Base-by-base conservation (phyloP, 805 yeast species). In the Kodamaea fukazawae region DNA sequence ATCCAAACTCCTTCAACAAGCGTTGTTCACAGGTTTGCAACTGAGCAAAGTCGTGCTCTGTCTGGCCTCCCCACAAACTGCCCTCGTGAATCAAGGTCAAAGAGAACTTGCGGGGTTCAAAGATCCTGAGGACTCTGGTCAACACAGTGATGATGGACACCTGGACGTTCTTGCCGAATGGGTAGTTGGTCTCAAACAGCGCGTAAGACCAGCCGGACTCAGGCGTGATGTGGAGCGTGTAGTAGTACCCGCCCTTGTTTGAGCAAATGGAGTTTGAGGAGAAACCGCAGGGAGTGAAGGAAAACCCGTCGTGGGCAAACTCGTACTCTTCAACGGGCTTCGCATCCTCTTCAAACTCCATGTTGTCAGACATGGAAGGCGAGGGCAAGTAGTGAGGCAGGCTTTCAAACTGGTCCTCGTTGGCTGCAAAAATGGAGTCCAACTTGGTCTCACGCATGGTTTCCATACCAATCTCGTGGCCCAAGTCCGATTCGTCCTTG, bases 181-280 rank as follows among this genome's bases (percentile, higher is more conserved):
- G 82, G 29, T 81, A 86, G 60, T 87, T 91, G 14, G 96, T 81
- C 60, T 93, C 98, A 61, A 93, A 93, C 7, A 96, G 86, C 4
- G 98, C 98, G 62, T 91, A 91, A 4, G 96, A 87, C 88, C 95
- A 91, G 27, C 91, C 96, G 15, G 71, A 59, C 58, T 93, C 98
- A 0, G 98, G 98, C 0, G 99, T 93, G 30, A 93, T 86, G 58
- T 93, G 98, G 43, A 90, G 70, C 7, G 97, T 91, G 57, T 84
- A 85, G 55, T 78, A 79, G 50, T 75, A 72, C 14, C 62, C 64
- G 7, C 61, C 69, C 14, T 48, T 43, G 30, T 71, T 76, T 32
- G 78, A 70, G 32, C 84, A 60, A 28, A 90, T 70, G 13, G 95
- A 82, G 61, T 91, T 91, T 32, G 96, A 86, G 2, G 96, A 87